Evolutionary conservation across 2,329 filamentous ascomycete genomes (phyloP), one percentile per base, ranked within the genome.

Genomic region (Hypoxylon sp.): DNA sequence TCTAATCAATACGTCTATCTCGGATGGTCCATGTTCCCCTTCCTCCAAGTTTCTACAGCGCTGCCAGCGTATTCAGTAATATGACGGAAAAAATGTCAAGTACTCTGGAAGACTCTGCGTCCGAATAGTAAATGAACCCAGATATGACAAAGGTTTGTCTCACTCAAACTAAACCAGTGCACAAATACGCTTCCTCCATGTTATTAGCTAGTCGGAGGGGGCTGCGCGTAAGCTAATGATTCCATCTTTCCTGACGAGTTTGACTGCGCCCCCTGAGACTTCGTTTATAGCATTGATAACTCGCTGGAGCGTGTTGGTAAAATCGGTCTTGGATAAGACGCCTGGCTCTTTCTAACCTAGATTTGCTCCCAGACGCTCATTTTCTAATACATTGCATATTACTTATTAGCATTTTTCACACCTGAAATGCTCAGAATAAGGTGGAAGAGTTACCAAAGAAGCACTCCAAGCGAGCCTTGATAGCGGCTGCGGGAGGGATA

Each of bases 231-330:
- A 32, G 23, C 46, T 14, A 12, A 7, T 30, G 3, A 30, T 48
- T 2, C 46, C 9, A 48, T 29, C 27, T 30, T 16, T 23, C 27
- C 23, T 30, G 2, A 3, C 12, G 8, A 32, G 19, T 16, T 48
- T 32, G 25, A 48, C 25, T 5, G 46, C 46, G 19, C 27, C 46
- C n/a, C 25, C 46, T 19, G 14, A 48, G 1, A 48, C 46, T 16
- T 48, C n/a, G 16, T 48, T 27, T 8, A 27, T 48, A 30, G 46
- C 46, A 48, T 48, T 32, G 7, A 32, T 32, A n/a, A 48, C 46
- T 48, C 46, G 23, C 46, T 48, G 46, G 27, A 48, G 46, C n/a
- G 32, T 48, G 7, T 48, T 5, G 14, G 3, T 7, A 6, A 48
- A 48, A 32, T 32, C 25, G 9, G 25, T 8, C 27, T 48, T 16